Conservation (phyloP, 768 basidiomycete species). For the Trametes villosa region DNA sequence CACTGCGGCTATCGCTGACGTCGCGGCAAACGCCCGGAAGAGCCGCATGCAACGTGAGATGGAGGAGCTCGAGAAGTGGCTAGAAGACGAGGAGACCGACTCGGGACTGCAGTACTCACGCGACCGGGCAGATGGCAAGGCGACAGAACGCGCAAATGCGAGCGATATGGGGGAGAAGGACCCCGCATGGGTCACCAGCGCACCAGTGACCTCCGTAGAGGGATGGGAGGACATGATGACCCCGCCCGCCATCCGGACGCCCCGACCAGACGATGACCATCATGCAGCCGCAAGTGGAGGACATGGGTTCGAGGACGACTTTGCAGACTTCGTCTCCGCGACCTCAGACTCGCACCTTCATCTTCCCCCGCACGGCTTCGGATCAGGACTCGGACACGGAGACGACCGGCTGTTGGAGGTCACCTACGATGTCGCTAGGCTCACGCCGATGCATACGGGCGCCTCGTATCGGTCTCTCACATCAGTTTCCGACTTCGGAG, state of each 20-base stretch:
- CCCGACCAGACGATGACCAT: slow-evolving; percentile 9
- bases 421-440: slow-evolving; percentile 19
- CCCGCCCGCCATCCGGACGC: slow-evolving; percentile 26
- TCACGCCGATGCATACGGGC: slow-evolving; percentile 34
- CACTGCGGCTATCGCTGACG: slow-evolving; percentile 18
- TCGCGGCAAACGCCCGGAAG: slow-evolving; percentile 27
- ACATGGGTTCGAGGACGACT: slow-evolving; percentile 76
- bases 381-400: slow-evolving; percentile 12
- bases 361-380: not conserved
- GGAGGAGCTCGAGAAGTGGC: slow-evolving; percentile 64
- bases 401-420: slow-evolving; percentile 22
- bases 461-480: slow-evolving; percentile 56
- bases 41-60: slow-evolving; percentile 53
- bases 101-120: slow-evolving; percentile 26
- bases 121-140: not conserved
- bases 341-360: slow-evolving; percentile 32
- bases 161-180: slow-evolving; percentile 9
- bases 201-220: slow-evolving; percentile 15
- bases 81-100: slow-evolving; percentile 53
- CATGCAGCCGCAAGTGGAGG: not conserved
- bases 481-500: slow-evolving; percentile 63
- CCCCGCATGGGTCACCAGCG: slow-evolving; percentile 29
- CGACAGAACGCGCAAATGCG: not conserved
- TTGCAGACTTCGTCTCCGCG: slow-evolving; percentile 76
- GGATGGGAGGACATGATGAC: slow-evolving; percentile 29